These are phyloP conservation scores for Acanthamoeba healyi DNA, from an alignment of 208 protist genomes.

Conservation along the genomic window DNA sequence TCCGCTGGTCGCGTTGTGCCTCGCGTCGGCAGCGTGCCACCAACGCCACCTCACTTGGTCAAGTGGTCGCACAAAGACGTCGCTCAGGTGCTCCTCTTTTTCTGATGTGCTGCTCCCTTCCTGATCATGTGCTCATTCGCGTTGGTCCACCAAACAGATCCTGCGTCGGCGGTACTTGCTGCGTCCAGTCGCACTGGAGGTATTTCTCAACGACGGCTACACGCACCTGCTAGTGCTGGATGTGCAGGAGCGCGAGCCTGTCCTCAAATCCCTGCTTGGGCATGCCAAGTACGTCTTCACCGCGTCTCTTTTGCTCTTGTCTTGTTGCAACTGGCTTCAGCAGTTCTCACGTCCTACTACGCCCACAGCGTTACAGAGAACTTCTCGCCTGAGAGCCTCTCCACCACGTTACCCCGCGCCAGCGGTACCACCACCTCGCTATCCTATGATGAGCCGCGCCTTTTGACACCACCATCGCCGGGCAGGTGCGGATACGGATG, in stretches of 20 bases:
- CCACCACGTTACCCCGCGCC: background rate
- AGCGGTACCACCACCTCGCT: background rate
- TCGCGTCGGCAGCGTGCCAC: background rate
- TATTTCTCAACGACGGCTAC: constrained; percentile 73
- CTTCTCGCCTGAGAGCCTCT: constrained; percentile 10
- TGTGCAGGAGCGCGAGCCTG: constrained; percentile 34
- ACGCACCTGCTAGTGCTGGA: constrained; percentile 59
- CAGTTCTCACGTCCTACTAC: background rate
- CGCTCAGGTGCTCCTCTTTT: background rate
- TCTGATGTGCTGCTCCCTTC: background rate
- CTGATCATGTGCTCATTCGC: background rate
- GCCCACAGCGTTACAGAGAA: background rate
- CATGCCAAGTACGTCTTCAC: constrained; percentile 45
- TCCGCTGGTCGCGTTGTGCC: background rate
- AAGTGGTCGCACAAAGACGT: constrained; percentile 55
- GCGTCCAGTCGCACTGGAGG: constrained; percentile 48
- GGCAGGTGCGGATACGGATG: background rate
- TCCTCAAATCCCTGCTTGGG: background rate
- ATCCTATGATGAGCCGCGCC: too few species aligned
- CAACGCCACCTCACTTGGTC: background rate
- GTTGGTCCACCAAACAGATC: background rate
- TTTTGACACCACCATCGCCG: too few species aligned
- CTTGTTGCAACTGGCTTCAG: background rate
- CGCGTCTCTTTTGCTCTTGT: background rate
- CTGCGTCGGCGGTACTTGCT: constrained; percentile 42